Conservation (phyloP, 371 early-diverging fungal genomes). For the Mortierella polycephala region DNA sequence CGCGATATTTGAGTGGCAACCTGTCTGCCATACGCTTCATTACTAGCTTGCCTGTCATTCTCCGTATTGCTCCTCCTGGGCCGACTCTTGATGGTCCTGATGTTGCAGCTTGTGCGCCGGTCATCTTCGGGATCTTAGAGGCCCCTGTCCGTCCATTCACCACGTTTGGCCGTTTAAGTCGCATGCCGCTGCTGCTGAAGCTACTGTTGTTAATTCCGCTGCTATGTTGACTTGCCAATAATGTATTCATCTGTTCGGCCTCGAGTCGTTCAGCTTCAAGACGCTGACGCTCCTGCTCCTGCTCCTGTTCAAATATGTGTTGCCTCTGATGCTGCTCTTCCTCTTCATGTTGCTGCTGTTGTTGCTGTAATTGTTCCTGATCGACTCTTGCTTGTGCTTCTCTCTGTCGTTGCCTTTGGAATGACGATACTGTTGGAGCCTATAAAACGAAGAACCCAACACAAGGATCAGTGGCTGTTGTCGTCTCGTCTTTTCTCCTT, state of each 20-base stretch:
- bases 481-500: neutral
- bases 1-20: constrained; percentile 45
- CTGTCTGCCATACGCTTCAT: constrained; percentile 51
- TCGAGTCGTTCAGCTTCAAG: constrained; percentile 31
- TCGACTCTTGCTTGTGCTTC: constrained; percentile 38
- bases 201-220: constrained; percentile 2
- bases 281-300: constrained; percentile 34
- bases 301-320: constrained; percentile 36
- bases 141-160: constrained; percentile 5
- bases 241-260: constrained; percentile 26
- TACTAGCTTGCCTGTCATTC: constrained; percentile 31
- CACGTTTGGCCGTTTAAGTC: constrained; percentile 9
- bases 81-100: constrained; percentile 41
- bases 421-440: constrained; percentile 47
- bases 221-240: constrained; percentile 14
- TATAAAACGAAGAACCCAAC: neutral
- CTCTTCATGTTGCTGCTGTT: constrained; percentile 51
- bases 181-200: constrained; percentile 3
- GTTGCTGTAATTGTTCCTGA: constrained; percentile 29
- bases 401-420: constrained; percentile 49
- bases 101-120: constrained; percentile 5
- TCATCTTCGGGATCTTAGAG: constrained; percentile 24
- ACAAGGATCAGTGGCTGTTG: neutral
- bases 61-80: constrained; percentile 37
- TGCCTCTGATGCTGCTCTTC: constrained; percentile 37